Evolutionary conservation across 768 basidiomycete genomes (phyloP), one percentile per base, ranked within the genome.

Genomic region (Gloeostereum incarnatum): DNA sequence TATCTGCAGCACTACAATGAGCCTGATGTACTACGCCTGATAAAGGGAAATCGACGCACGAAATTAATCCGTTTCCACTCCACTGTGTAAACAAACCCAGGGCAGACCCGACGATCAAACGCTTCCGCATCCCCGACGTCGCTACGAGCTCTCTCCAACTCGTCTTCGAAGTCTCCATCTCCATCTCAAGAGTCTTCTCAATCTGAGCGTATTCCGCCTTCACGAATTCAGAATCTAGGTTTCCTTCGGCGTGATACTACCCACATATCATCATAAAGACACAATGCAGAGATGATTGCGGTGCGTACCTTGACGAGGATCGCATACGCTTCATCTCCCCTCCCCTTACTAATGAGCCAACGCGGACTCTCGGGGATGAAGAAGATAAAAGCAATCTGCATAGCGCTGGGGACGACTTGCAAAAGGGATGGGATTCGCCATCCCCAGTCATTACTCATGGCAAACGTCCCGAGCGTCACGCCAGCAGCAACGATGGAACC

Each of bases 341-440:
- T 66, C 20, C 77, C 75, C 35, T 68, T 69, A 2, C 73, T 69
- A 21, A 80, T 60, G 3, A 81, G 63, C 77, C 77, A 81, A 26
- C 75, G 68, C 11, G 79, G 79, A 8, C 75, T 78, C 48, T 82
- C 79, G 2, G 77, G 77, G 11, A 80, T 57, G 49, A 75, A 71
- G 49, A 57, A 68, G 37, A 81, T 62, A 52, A 81, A 75, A 19
- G 45, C 42, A 31, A 80, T 49, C 44, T 81, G 78, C 16, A 79
- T 54, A 8, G 63, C 22, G 42, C 68, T 70, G 1, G 79, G 79
- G 1, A 66, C 50, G 23, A 71, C 45, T 51, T 81, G 80, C 4
- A 80, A 63, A 30, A 74, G 48, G n/a, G 77, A 72, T 0, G 78
- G 79, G 16, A 81, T 77, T n/a, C 79, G 66, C 80, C 80, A 81